These are phyloP conservation scores for Penicillium sp. DNA, from an alignment of 2,329 filamentous ascomycete species.

Conservation along the genomic window DNA sequence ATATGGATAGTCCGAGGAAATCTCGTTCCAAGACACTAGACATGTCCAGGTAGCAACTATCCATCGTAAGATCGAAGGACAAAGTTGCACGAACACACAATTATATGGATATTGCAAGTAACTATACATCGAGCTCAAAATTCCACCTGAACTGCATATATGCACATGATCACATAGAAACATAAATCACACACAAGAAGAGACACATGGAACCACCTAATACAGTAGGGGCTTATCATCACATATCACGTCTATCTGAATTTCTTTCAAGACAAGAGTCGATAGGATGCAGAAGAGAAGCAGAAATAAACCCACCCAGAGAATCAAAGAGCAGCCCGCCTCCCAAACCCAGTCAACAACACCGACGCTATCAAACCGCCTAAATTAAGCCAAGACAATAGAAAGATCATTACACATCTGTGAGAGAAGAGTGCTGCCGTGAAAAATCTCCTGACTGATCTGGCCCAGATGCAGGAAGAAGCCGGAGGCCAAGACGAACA, in stretches of 20 bases:
- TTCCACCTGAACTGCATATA: not conserved
- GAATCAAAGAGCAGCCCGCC: not conserved
- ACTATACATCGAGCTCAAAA: not conserved
- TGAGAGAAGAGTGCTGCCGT: not conserved
- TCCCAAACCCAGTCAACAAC: conserved; percentile 2
- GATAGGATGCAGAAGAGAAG: conserved; percentile 6
- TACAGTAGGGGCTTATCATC: not conserved
- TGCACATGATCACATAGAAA: not conserved
- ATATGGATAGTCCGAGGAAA: too few relatives aligned
- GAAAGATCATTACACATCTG: conserved; percentile 17
- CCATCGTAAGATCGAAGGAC: not conserved
- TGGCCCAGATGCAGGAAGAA: not conserved
- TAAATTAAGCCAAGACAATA: not conserved
- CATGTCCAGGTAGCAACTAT: too few relatives aligned
- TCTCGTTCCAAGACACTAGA: not conserved
- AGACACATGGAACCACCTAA: too few relatives aligned
- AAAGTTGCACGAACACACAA: not conserved
- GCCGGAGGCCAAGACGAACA: not conserved
- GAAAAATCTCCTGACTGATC: not conserved
- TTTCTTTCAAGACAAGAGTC: not conserved
- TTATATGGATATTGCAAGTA: not conserved
- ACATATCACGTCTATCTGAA: conserved; percentile 1
- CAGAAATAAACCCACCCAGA: not conserved
- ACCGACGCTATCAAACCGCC: conserved; percentile 12
- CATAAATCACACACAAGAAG: not conserved